Evolutionary conservation across 108 stramenopile genomes (phyloP).

Genomic region (Fragilariopsis cylindrus): DNA sequence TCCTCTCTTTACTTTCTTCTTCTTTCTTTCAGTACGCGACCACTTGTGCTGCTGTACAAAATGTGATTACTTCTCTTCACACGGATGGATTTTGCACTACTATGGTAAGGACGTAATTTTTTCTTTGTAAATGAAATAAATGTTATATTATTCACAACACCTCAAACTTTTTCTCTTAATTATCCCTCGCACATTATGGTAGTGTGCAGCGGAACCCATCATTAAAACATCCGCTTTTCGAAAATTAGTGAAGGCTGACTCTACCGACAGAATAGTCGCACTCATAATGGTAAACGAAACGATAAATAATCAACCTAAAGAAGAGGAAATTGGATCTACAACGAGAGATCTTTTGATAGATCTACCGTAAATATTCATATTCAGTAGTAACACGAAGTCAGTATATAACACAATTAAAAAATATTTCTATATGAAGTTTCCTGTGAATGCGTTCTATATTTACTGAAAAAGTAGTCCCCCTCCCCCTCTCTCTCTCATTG

Average conservation of each 20-base stretch:
- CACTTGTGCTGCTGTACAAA: conserved; percentile 74
- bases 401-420: background rate
- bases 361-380: background rate
- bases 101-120: background rate
- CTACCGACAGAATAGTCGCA: conserved; percentile 62
- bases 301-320: background rate
- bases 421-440: background rate
- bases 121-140: too few relatives aligned
- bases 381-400: too few relatives aligned
- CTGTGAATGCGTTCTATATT: too few relatives aligned
- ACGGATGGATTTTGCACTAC: conserved; percentile 58
- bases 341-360: conserved; percentile 21
- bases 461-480: too few relatives aligned
- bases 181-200: background rate
- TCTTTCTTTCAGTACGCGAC: conserved; percentile 50
- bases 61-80: conserved; percentile 66
- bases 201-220: conserved; percentile 78
- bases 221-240: conserved; percentile 71
- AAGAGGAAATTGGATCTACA: background rate
- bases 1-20: background rate
- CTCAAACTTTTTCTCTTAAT: background rate
- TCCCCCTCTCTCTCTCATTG: background rate
- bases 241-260: conserved; percentile 43
- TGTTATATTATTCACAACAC: too few relatives aligned
- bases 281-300: conserved; percentile 69